These are phyloP conservation scores for Fusarium sp. DNA, from an alignment of 2,329 filamentous ascomycete species.

Conservation along the genomic window DNA sequence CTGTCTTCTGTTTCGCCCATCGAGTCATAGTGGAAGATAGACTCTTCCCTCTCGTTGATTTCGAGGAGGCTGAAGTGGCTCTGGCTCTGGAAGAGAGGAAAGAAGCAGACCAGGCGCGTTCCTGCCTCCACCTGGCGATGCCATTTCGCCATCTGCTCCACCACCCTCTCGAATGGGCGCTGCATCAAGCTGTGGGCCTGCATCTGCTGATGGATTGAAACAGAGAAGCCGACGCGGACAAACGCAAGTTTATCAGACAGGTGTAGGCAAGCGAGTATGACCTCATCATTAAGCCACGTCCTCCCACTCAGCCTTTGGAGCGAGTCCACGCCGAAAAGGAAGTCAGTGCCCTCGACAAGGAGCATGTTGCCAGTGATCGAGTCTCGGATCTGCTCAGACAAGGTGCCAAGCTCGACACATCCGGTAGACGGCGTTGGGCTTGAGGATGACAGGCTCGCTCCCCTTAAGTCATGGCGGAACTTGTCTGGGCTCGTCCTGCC, in stretches of 20 bases:
- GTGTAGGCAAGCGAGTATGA: slow-evolving; percentile 15
- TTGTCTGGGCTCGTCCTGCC: not conserved
- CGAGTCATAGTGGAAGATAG: not conserved
- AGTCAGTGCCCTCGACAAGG: not conserved
- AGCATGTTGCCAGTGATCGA: not conserved
- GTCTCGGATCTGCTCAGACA: not conserved
- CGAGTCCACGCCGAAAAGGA: not conserved
- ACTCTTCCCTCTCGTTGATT: not conserved
- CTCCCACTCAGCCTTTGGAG: not conserved
- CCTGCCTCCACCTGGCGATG: not conserved
- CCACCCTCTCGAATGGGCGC: slow-evolving; percentile 8
- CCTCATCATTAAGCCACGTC: not conserved
- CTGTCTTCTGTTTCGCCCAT: not conserved
- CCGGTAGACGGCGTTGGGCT: not conserved
- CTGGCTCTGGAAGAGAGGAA: not conserved
- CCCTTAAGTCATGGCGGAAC: not conserved
- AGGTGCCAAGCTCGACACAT: not conserved
- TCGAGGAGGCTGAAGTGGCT: not conserved
- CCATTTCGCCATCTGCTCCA: slow-evolving; percentile 10
- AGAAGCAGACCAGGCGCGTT: not conserved
- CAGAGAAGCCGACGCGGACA: slow-evolving; percentile 13
- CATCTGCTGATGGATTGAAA: slow-evolving; percentile 11
- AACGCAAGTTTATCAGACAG: slow-evolving; percentile 16
- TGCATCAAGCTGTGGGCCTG: not conserved
- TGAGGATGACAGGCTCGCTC: not conserved